Percentiles rank a stretch among this genome's conserved stretches.
These are phyloP conservation scores for Aspergillus bombycis DNA, from an alignment of 2,329 filamentous ascomycete genomes.

Conservation along the genomic window DNA sequence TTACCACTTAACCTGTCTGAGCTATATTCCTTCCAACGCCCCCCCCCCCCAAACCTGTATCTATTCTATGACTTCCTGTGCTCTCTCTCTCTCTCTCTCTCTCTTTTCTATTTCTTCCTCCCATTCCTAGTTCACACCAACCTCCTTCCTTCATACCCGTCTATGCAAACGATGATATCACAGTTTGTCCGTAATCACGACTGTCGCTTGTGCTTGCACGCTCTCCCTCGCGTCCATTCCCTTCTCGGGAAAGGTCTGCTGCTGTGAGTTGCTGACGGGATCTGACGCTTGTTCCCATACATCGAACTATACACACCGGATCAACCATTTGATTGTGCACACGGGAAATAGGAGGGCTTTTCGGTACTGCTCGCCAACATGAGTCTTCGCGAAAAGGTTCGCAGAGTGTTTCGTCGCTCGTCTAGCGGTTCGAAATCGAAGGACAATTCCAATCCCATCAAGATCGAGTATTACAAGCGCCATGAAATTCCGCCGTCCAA, in stretches of 20 bases:
- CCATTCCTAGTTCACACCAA: conserved; percentile 4
- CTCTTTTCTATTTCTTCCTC: conserved; percentile 7
- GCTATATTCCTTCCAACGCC: conserved; percentile 1
- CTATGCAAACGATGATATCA: conserved; percentile 33
- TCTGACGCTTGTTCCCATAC: conserved; percentile 19
- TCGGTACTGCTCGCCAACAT: conserved; percentile 27
- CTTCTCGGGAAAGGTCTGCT: conserved; percentile 33
- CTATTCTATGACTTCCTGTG: conserved; percentile 6
- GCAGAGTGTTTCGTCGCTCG: conserved; percentile 38
- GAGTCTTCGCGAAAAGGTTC: conserved; percentile 43
- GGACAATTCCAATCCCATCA: conserved; percentile 42
- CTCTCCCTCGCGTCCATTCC: conserved; percentile 32
- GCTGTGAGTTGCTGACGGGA: conserved; percentile 26
- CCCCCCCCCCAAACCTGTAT: conserved; percentile 4
- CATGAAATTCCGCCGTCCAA: conserved; percentile 53
- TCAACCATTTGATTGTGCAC: not conserved
- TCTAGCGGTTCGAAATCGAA: conserved; percentile 26
- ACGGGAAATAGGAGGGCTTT: not conserved
- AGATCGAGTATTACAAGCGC: conserved; percentile 53
- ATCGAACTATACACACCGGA: not conserved
- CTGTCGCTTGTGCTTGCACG: conserved; percentile 39
- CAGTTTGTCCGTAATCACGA: conserved; percentile 18
- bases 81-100: conserved; percentile 1
- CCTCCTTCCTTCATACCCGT: conserved; percentile 3
- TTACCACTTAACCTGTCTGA: conserved; percentile 6